Base-by-base conservation (phyloP, 202 grass and related monocot genomes). In the Digitaria exilis region DNA sequence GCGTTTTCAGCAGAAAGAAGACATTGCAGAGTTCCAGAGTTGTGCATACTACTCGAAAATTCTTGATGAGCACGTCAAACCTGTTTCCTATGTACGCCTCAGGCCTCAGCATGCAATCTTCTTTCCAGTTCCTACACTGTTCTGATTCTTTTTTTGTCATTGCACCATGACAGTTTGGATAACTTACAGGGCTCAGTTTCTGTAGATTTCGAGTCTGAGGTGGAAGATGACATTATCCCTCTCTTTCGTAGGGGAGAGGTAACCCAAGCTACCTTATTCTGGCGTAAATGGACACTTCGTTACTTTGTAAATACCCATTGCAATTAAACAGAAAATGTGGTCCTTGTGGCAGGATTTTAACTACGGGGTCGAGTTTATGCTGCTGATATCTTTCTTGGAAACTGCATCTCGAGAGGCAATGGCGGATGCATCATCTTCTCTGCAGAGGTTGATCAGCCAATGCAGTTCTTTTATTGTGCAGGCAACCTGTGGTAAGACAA, bases 181-280 rank as follows among this genome's bases (percentile, higher is more conserved):
- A 44, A 76, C 83, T 88, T 87, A 63, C 80, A 92, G 88, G 90
- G 86, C 54, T 97, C 92, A 79, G 62, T 94, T 85, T 97, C 83
- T 83, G 81, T 97, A 73, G 84, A 94, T 91, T 97, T 94, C 66
- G 86, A 94, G 73, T 89, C 88, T 22, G 90, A 97, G 84, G 94
- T 97, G 75, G 94, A 97, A 84, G 92, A 94, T 90, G 94, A 97
- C 76, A 97, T 97, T 66, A 83, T 84, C 77, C 88, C 90, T 35
- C 80, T 92, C 74, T 97, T 97, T 81, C 88, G 92, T 56, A 87
- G 94, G 85, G 94, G 92, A 69, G 92, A 97, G 92, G 94, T 94
- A 88, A 61, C 56, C 16, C 5, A 30, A 80, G 22, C 51, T 77
- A 78, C 21, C 71, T 73, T 69, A 52, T 68, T 51, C 29, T 73